Percentiles rank a stretch among this genome's conserved stretches.
These are phyloP conservation scores for Botrytis cinerea DNA, from an alignment of 2,329 filamentous ascomycete genomes.

Conservation along the genomic window DNA sequence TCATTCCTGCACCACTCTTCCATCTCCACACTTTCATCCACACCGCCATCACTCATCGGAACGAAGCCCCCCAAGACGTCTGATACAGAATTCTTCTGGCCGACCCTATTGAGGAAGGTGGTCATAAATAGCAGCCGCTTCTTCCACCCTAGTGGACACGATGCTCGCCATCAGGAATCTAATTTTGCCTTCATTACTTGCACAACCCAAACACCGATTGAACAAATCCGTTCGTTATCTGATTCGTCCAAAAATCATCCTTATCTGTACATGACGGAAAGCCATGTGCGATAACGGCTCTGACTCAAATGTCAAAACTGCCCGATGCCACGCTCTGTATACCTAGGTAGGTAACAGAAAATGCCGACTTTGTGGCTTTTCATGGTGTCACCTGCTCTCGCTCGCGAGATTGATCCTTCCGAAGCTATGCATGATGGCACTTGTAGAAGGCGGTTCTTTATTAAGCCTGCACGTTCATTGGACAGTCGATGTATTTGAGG, in stretches of 20 bases:
- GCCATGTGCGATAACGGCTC: slow-evolving; percentile 15
- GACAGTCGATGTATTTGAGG: not conserved
- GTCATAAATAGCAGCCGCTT: not conserved
- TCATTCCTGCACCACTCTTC: slow-evolving; percentile 11
- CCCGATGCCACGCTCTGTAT: not conserved
- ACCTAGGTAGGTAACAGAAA: not conserved
- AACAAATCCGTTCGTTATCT: not conserved
- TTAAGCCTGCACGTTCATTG: not conserved
- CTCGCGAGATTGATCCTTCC: not conserved
- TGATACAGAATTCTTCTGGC: slow-evolving; percentile 1
- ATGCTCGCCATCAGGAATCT: not conserved
- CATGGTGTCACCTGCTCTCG: slow-evolving; percentile 1
- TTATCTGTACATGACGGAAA: not conserved
- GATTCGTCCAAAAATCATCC: not conserved
- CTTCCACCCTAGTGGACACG: slow-evolving; percentile 5
- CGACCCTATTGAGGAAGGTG: slow-evolving; percentile 12
- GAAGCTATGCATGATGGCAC: not conserved
- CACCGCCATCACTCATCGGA: slow-evolving; percentile 13
- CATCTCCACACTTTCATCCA: slow-evolving; percentile 17
- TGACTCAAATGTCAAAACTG: not conserved
- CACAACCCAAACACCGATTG: not conserved
- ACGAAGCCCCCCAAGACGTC: not conserved
- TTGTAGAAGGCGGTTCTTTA: not conserved
- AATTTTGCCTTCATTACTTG: not conserved
- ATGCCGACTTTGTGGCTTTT: not conserved